Base-by-base conservation (phyloP, 139 green algal species). In the Coelastrella sp. region DNA sequence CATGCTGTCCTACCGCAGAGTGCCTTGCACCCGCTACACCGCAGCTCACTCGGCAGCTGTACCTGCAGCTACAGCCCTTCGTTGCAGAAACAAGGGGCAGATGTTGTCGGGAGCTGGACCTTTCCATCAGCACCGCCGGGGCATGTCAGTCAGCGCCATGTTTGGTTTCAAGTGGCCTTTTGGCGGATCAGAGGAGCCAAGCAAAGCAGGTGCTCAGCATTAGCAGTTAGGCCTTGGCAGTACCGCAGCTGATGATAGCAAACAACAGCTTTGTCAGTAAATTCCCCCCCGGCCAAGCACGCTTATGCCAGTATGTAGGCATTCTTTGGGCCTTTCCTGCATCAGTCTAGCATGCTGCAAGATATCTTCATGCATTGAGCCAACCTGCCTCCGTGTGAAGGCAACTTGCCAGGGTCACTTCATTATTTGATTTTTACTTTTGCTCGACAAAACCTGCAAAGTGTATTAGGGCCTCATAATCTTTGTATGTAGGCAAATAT, bases 401-500 rank as follows among this genome's bases (percentile, higher is more conserved):
- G 35, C 35, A 49, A 49, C 35, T 49, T 49, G 3, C 35, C 35
- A 49, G 35, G 35, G 35, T 49, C 1, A 49, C 35, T 49, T 49
- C 35, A 1, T 49, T 3, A 49, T 49, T 49, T 49, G 35, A 49
- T 5, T 49, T 49, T 49, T 49, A 3, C 1, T 5, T 49, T 3
- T 49, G 35, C 35, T 49, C 1, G 35, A 49, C 3, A 49, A 49
- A 49, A 3, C 3, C 1, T 49, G 35, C 35, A 49, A 78, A 6
- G 20, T 78, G 12, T 20, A 5, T 15, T 70, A 0, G 63, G 0
- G 14, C 63, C 11, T 70, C 63, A 70, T 70, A 3, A 70, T 70
- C 5, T 27, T 19, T 10, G 7, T 22, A 22, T 82, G 84, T 85
- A 95, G 93, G 91, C 70, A 95, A 94, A 82, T 94, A 93, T 63